These are phyloP conservation scores for Annulohypoxylon stygium DNA, from an alignment of 495 filamentous ascomycete genomes.

Conservation along the genomic window DNA sequence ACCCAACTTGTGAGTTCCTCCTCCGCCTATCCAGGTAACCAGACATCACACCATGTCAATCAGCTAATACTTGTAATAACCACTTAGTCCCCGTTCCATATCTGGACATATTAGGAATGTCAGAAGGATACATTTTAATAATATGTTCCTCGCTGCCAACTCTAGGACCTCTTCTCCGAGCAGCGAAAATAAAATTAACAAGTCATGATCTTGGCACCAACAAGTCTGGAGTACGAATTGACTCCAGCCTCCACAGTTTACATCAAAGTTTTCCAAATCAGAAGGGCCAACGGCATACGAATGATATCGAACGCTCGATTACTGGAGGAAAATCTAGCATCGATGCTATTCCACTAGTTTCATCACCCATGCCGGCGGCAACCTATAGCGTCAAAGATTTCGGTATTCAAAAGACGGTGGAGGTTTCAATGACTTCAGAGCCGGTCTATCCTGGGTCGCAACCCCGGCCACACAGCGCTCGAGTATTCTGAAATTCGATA, in stretches of 20 bases:
- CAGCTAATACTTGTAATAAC: constrained; percentile 1
- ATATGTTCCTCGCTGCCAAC: constrained; percentile 50
- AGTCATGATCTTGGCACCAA: constrained; percentile 27
- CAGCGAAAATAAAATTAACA: constrained; percentile 41
- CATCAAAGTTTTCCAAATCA: constrained; percentile 24
- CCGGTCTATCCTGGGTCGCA: constrained; percentile 5
- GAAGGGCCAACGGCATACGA: constrained; percentile 26
- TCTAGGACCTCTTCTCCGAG: constrained; percentile 45
- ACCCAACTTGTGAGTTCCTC: constrained; percentile 47
- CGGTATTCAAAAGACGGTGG: constrained; percentile 36
- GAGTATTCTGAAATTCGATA: constrained; percentile 28
- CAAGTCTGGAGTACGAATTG: constrained; percentile 23
- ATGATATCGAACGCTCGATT: constrained; percentile 32
- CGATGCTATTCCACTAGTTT: constrained; percentile 44
- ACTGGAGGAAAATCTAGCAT: constrained; percentile 39
- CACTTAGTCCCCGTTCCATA: constrained; percentile 45
- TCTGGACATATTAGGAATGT: constrained; percentile 48
- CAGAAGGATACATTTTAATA: constrained; percentile 48
- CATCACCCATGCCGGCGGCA: constrained; percentile 11
- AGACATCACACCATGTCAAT: not conserved
- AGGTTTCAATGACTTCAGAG: constrained; percentile 36
- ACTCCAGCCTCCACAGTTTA: constrained; percentile 33
- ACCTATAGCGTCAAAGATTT: not conserved
- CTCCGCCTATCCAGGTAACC: not conserved
- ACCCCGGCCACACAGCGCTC: not conserved